Evolutionary conservation across 257 asterid species (phyloP), one percentile per base, ranked within the genome.

Genomic region (Leptodermis oblonga): DNA sequence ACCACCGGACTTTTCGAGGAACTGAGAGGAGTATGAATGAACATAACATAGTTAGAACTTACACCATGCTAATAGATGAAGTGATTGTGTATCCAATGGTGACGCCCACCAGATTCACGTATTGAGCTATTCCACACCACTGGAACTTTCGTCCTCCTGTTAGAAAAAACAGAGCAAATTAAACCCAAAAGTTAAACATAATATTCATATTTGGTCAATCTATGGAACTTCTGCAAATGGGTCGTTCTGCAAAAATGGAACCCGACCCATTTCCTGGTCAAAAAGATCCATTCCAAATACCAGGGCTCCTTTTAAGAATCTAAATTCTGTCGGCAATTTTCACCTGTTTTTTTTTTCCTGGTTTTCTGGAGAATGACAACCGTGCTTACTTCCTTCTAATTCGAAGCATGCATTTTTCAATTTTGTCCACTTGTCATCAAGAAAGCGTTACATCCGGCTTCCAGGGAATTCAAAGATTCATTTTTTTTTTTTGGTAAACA

Each of bases 91-190:
- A 88, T 45, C 94, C 93, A 56, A 88, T 74, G 3, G 88, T 74
- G 1, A 71, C 46, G 5, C 95, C 95, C 42, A 88, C 65, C 0
- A 88, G 85, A 64, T 71, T 82, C 51, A 82, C 72, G 46, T 86
- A 86, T 54, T 88, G 97, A 22, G 87, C 89, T 26, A 86, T 2
- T 37, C 86, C 97, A 78, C 96, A 88, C 0, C 86, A 53, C 25
- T 68, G 59, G 39, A 81, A 79, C 30, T 77, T 78, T 9, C 55
- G 3, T 56, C 92, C 92, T 70, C 90, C 95, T 87, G 73, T n/a
- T n/a, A n/a, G 58, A 20, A 12, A 20, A 23, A 5, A 18, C 12
- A 30, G 13, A 59, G 53, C 49, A 9, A 39, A n/a, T n/a, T n/a
- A 62, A 13, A 34, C 3, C 4, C 11, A 6, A 62, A 0, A 48